Evolutionary conservation across 177 flowering plant genomes (phyloP), one percentile per base, ranked within the genome.

Genomic region (Tripterygium wilfordii): DNA sequence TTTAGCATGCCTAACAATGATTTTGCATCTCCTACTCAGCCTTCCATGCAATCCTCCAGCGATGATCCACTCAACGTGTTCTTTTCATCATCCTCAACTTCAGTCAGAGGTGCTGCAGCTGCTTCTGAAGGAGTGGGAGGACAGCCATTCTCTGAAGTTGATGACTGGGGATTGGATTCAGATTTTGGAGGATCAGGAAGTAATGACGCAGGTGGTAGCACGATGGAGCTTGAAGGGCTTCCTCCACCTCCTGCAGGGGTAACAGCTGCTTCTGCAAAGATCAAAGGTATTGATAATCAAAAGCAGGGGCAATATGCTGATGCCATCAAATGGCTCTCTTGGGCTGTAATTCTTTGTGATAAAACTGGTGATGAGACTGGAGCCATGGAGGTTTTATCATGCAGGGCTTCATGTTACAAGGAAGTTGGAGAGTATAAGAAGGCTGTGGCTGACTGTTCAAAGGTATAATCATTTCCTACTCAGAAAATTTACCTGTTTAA

Each of bases 391-490:
- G 91, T 79, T 37, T 66, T 92, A 44, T 68, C 86, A 1, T 58
- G 76, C 66, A 68, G 97, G 59, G 96, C 99, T 48, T 92, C 99
- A 2, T 92, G 97, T 66, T 92, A 89, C 63, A 92, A 92, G 69
- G 98, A 92, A 70, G 99, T 89, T 54, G 97, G 98, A 18, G 97
- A 92, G 66, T 92, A 92, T 44, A 92, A 92, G 70, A 89, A 92
- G 68, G 99, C 99, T 9, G 84, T 92, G 39, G 89, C 92, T 16
- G 99, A 92, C 65, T 92, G 98, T 70, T 62, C 97, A 27, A 82
- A 82, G 97, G 98, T 89, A 79, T 56, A 17, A 24, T 24, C 9
- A n/a, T 36, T n/a, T 28, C 35, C 22, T 40, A 6, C 14, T 5
- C 14, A 3, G 15, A 5, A 35, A 35, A 3, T 35, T n/a, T n/a